phyloP scores from a whole-genome alignment of 192 early-diverging fungal genomes.

The Cetraspora pellucida region DNA sequence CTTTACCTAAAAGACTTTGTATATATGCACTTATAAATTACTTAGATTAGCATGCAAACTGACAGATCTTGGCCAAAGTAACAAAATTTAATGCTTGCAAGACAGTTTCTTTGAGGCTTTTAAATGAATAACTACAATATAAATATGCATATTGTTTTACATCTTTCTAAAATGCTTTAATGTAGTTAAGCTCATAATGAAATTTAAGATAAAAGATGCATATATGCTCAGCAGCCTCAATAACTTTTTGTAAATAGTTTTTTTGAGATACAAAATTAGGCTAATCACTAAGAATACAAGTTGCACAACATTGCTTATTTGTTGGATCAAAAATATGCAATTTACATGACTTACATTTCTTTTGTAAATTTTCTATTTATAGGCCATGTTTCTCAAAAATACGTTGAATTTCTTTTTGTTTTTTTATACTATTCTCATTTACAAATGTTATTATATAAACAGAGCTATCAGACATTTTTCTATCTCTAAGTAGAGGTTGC shows the following conservation, averaged over 20 bases:
- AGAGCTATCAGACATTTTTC: constrained; percentile 7
- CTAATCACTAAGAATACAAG: background rate
- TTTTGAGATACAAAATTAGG: constrained; percentile 9
- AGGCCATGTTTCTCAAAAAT: background rate
- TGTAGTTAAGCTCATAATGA: background rate
- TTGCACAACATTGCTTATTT: background rate
- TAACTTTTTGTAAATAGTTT: background rate
- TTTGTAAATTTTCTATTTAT: background rate
- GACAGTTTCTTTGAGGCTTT: background rate
- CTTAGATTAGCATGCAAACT: too few species aligned
- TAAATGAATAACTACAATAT: background rate
- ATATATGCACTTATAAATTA: too few species aligned
- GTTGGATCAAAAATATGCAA: background rate
- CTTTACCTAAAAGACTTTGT: too few species aligned
- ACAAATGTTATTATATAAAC: constrained; percentile 4
- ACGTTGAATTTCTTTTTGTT: background rate
- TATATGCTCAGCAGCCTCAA: background rate
- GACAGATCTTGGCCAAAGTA: too few species aligned
- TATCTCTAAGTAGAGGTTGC: background rate
- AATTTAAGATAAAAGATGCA: background rate
- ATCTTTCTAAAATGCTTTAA: background rate
- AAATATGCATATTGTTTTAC: background rate
- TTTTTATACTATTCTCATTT: constrained; percentile 3
- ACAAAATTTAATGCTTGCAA: too few species aligned
- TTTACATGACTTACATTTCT: background rate